Conservation (phyloP, 345 rosid genomes). For the Dovyalis caffra region DNA sequence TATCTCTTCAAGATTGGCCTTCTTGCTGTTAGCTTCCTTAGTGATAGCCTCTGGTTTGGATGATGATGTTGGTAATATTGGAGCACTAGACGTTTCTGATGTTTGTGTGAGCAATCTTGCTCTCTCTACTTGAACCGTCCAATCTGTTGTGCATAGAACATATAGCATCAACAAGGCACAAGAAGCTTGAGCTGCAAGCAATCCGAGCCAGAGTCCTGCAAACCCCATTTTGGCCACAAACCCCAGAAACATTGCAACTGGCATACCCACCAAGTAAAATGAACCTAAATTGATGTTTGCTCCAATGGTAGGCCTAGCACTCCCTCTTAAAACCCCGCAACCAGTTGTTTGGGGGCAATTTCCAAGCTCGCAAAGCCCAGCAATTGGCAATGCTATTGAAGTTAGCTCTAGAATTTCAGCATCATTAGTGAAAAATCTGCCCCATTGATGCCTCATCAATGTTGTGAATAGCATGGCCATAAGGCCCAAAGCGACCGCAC, state of each 20-base stretch:
- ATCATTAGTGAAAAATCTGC: conserved; percentile 69
- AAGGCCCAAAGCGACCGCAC: conserved; percentile 60
- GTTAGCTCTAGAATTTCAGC: conserved; percentile 72
- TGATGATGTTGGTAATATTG: conserved; percentile 29
- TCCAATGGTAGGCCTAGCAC: conserved; percentile 83
- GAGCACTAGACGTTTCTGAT: conserved; percentile 1
- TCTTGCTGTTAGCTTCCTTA: conserved; percentile 12
- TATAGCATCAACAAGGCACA: conserved; percentile 77
- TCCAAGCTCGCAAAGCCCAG: conserved; percentile 90
- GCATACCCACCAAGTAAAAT: conserved; percentile 90
- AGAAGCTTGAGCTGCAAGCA: conserved; percentile 90
- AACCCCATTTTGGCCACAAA: conserved; percentile 73
- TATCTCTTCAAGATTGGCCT: conserved; percentile 35
- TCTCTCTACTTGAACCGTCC: conserved; percentile 67
- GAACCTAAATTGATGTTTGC: conserved; percentile 96
- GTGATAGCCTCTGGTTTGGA: conserved; percentile 14
- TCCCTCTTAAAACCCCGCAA: conserved; percentile 84
- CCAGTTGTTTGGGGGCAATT: conserved; percentile 97
- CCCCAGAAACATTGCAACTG: conserved; percentile 67
- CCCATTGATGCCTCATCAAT: conserved; percentile 81
- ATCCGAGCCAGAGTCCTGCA: conserved; percentile 81
- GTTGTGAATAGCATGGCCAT: conserved; percentile 67
- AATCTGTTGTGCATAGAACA: conserved; percentile 68
- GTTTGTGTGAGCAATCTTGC: conserved; percentile 66
- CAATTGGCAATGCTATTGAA: conserved; percentile 77